phyloP scores from a whole-genome alignment of 2,329 filamentous ascomycete species.

The Mycosphaerella arachidis region DNA sequence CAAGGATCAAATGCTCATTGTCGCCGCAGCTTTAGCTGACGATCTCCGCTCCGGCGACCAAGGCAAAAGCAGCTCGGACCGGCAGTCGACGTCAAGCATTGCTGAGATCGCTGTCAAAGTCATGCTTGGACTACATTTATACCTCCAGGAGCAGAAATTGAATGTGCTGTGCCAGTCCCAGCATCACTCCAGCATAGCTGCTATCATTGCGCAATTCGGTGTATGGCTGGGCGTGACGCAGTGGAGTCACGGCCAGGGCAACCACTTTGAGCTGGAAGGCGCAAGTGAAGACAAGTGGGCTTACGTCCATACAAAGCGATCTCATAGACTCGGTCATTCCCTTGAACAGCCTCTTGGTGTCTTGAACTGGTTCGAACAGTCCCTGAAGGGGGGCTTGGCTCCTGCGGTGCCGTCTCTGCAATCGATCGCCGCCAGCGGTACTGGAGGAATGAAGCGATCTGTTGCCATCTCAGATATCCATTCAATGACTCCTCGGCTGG shows the following conservation, averaged over 20 bases:
- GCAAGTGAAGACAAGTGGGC: slow-evolving; percentile 49
- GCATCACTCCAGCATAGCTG: slow-evolving; percentile 47
- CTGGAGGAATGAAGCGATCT: neutral
- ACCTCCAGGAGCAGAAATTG: slow-evolving; percentile 87
- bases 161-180: slow-evolving; percentile 38
- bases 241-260: slow-evolving; percentile 52
- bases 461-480: slow-evolving; percentile 9
- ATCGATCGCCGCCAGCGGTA: slow-evolving; percentile 21
- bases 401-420: slow-evolving; percentile 25
- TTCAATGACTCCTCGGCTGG: slow-evolving; percentile 23
- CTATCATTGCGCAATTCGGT: slow-evolving; percentile 73
- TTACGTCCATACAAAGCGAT: slow-evolving; percentile 24
- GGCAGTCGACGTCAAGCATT: neutral
- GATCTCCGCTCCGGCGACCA: slow-evolving; percentile 15
- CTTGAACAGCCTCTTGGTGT: slow-evolving; percentile 28
- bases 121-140: slow-evolving; percentile 70
- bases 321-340: slow-evolving; percentile 5
- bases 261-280: slow-evolving; percentile 59
- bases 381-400: slow-evolving; percentile 12
- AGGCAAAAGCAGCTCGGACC: neutral
- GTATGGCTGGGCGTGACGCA: slow-evolving; percentile 72
- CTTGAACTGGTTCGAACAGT: slow-evolving; percentile 31
- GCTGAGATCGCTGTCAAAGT: slow-evolving; percentile 22
- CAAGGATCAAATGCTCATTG: slow-evolving; percentile 26
- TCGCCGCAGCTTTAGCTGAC: slow-evolving; percentile 25